Base-by-base conservation (phyloP, 495 filamentous ascomycete species). In the Penicillium daleae region DNA sequence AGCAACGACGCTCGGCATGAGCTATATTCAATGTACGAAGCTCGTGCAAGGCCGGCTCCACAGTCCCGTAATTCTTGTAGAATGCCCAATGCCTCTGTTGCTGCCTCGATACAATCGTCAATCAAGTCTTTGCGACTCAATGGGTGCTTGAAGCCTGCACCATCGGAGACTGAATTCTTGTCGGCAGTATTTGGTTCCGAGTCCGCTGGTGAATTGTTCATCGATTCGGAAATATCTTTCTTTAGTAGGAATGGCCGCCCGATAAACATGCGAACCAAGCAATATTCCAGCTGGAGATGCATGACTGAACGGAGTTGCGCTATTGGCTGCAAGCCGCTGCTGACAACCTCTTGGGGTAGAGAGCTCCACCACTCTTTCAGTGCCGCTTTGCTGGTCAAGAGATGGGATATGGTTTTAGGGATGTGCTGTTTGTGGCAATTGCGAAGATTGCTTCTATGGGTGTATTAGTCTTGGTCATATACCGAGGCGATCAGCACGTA, bases 11-110 rank as follows among this genome's bases (percentile, higher is more conserved):
- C 76, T 22, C 76, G 71, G 49, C 74, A 77, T 31, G 73, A 69
- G 50, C 73, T 78, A 61, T 72, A 78, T 49, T 78, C 76, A 10
- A 70, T 70, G 51, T 78, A 78, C 0, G 73, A 76, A 3, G 74
- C 69, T 59, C 74, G 65, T 5, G 76, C 74, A 0, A 78, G 65
- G 12, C 76, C 76, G 8, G 63, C 2, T 44, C 40, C 40, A 10
- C 49, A 10, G 12, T 51, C 49, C 6, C 49, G 26, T 19, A 51
- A 3, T 8, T 31, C 12, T 29, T 51, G 49, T 4, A 51, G 26
- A 51, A 51, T 51, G 9, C 49, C 29, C 21, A 51, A 13, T 3
- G 49, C 49, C n/a, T 51, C 49, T 3, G 49, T 51, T 3, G 49
- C 49, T 27, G 49, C 49, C 26, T 51, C 29, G 9, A 51, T 51